Conservation (phyloP, 176 grass and related monocot genomes). For the Ensete glaucum region DNA sequence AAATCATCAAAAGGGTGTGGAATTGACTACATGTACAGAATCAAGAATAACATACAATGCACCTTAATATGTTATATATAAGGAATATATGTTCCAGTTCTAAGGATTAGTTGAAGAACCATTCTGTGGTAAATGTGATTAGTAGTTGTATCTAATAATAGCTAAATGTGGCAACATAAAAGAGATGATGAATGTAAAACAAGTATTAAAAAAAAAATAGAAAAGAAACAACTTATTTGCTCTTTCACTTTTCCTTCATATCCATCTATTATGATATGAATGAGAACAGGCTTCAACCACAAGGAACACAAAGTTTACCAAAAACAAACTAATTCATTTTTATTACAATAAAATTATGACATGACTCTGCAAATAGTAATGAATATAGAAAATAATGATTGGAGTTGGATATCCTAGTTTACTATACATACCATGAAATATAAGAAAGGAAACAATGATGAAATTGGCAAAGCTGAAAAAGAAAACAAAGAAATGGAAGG, state of each 20-base stretch:
- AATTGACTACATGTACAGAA: too few relatives aligned
- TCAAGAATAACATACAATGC: too few relatives aligned
- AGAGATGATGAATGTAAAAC: too few relatives aligned
- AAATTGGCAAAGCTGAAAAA: constrained; percentile 11
- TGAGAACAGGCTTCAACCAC: not conserved
- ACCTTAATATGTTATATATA: too few relatives aligned
- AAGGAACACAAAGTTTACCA: not conserved
- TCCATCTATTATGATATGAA: not conserved
- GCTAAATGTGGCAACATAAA: too few relatives aligned
- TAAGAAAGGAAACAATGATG: constrained; percentile 9
- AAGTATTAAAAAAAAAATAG: too few relatives aligned
- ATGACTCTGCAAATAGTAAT: not conserved
- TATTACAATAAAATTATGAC: not conserved
- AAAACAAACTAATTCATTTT: not conserved
- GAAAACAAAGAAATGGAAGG: not conserved
- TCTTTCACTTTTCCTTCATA: not conserved
- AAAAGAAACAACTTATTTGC: not conserved
- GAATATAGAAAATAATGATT: not conserved
- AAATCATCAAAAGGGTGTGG: too few relatives aligned
- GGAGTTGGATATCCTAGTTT: not conserved
- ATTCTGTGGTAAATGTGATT: too few relatives aligned
- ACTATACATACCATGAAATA: constrained; percentile 9
- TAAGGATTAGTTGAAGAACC: too few relatives aligned
- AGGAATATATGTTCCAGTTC: too few relatives aligned
- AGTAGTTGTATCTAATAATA: too few relatives aligned